A percentile compares a stretch with the other conserved stretches of the same genome.
Conservation (phyloP, 805 yeast genomes). For the Vanderwaltozyma yarrowii region DNA sequence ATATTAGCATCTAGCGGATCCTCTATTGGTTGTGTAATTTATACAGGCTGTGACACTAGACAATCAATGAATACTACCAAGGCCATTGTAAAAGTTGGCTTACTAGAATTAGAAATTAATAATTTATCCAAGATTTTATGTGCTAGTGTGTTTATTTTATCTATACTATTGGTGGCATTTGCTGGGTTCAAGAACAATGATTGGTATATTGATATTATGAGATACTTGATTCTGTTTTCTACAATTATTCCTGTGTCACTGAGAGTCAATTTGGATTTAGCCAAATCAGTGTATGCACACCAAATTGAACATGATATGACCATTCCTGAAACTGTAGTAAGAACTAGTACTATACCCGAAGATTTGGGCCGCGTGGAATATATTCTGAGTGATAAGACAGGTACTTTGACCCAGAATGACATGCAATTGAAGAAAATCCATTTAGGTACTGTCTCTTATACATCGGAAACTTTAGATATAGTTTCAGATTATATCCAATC, state of each 20-base stretch:
- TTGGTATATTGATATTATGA: constrained; percentile 88
- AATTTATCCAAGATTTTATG: constrained; percentile 80
- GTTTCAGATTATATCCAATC: constrained; percentile 57
- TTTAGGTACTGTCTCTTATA: constrained; percentile 84
- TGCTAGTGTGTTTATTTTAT: constrained; percentile 69
- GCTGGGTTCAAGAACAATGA: constrained; percentile 57
- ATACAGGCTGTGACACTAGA: constrained; percentile 89
- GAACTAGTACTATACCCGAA: constrained; percentile 97
- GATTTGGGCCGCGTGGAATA: constrained; percentile 95
- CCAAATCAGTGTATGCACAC: constrained; percentile 90
- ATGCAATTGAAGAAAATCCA: constrained; percentile 94
- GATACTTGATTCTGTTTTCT: constrained; percentile 84
- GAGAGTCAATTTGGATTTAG: constrained; percentile 89
- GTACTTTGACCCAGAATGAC: constrained; percentile 94
- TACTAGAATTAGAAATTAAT: constrained; percentile 86
- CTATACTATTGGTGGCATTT: constrained; percentile 66
- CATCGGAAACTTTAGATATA: constrained; percentile 85
- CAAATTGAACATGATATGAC: constrained; percentile 83
- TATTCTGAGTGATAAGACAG: constrained; percentile 87
- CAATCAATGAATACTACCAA: constrained; percentile 89
- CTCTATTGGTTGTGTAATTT: constrained; percentile 77
- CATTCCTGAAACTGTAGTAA: constrained; percentile 80
- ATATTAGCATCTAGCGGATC: constrained; percentile 84
- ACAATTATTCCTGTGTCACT: constrained; percentile 94
- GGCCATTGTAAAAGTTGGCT: constrained; percentile 80